A percentile compares a stretch with the other conserved stretches of the same genome.
Evolutionary conservation across 352 stramenopile genomes (phyloP).

Genomic region (Globisporangium apiculatum): DNA sequence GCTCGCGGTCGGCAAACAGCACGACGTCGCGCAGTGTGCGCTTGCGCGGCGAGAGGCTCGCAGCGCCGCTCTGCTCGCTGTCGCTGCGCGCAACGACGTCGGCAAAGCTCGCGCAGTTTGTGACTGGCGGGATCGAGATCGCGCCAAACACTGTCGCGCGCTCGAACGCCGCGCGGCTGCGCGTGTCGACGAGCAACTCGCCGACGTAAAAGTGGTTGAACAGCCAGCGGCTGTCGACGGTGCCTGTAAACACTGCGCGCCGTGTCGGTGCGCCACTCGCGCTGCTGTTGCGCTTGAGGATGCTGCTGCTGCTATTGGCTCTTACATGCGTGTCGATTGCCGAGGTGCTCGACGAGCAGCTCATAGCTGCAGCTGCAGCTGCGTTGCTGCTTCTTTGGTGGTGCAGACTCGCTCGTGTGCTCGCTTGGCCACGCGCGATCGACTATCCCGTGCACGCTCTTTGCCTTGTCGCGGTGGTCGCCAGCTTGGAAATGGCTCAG

Average conservation of each 20-base stretch:
- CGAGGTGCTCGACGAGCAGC: conserved; percentile 2
- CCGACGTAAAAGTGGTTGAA: conserved; percentile 72
- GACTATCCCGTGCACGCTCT: too few species aligned
- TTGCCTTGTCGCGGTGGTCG: too few species aligned
- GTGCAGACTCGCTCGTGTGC: too few species aligned
- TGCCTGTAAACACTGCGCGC: conserved; percentile 13
- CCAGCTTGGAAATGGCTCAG: too few species aligned
- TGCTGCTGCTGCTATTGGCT: conserved; percentile 2
- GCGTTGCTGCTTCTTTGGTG: too few species aligned
- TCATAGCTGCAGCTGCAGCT: neutral
- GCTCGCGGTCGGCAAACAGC: conserved; percentile 31
- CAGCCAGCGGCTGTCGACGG: conserved; percentile 54
- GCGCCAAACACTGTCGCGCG: conserved; percentile 38
- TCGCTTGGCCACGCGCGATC: too few species aligned
- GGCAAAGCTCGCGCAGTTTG: conserved; percentile 9
- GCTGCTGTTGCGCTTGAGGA: neutral
- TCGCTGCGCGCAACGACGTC: conserved; percentile 15
- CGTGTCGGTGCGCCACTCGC: neutral
- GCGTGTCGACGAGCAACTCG: conserved; percentile 53
- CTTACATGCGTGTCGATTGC: neutral
- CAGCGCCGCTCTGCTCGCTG: conserved; percentile 12
- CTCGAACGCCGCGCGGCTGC: conserved; percentile 20
- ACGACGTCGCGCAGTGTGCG: conserved; percentile 47
- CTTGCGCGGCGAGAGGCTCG: conserved; percentile 21
- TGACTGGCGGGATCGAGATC: conserved; percentile 38